Percentiles rank a stretch among this genome's conserved stretches.
phyloP scores from a whole-genome alignment of 2,329 filamentous ascomycete species.

The Xylariales sp. region DNA sequence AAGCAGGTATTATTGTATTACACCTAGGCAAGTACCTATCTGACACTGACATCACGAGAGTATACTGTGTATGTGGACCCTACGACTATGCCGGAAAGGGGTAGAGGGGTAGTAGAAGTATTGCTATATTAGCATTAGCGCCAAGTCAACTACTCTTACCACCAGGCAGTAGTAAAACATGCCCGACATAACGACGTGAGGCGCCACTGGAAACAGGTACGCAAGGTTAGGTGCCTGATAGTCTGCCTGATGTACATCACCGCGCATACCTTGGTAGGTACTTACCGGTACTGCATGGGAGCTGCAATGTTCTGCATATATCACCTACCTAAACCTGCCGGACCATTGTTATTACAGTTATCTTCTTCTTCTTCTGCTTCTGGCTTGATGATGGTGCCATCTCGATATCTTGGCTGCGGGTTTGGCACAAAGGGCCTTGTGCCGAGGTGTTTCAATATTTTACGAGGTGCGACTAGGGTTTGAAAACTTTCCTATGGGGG shows the following conservation, averaged over 20 bases:
- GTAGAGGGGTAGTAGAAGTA: constrained; percentile 21
- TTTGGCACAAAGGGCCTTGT: not conserved
- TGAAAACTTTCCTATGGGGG: constrained; percentile 20
- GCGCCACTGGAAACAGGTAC: constrained; percentile 11
- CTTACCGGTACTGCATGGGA: constrained; percentile 5
- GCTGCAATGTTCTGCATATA: constrained; percentile 28
- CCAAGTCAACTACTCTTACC: not conserved
- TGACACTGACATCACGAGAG: constrained; percentile 33
- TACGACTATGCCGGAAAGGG: constrained; percentile 13
- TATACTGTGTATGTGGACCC: not conserved
- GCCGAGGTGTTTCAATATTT: constrained; percentile 22
- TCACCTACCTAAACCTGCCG: not conserved
- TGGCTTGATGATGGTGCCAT: not conserved
- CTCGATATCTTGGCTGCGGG: not conserved
- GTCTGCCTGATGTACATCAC: constrained; percentile 29
- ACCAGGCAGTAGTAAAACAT: not conserved
- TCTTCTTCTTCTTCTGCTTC: not conserved
- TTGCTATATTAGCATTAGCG: constrained; percentile 22
- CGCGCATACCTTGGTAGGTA: constrained; percentile 12
- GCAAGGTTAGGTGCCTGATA: too few species aligned
- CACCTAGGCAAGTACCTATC: too few species aligned
- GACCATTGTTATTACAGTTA: not conserved
- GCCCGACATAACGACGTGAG: not conserved
- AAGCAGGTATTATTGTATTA: not conserved
- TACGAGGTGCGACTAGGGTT: constrained; percentile 9